phyloP scores from a whole-genome alignment of 768 basidiomycete genomes.

The Mycena kentingensis region DNA sequence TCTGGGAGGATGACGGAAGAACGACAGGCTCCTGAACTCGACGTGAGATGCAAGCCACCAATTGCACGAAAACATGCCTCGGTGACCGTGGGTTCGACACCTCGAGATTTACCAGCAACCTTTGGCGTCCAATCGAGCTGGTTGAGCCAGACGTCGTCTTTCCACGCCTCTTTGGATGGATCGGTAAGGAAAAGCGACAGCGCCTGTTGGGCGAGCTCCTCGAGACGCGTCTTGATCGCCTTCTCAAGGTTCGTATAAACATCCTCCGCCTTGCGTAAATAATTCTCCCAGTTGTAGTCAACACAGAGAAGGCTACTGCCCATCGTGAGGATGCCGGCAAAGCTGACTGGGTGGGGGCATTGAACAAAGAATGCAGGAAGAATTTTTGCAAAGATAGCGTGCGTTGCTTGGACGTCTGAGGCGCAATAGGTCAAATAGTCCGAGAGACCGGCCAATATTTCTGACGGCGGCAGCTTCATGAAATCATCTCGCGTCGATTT shows the following conservation, averaged over 20 bases:
- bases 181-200: constrained; percentile 42
- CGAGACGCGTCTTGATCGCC: constrained; percentile 60
- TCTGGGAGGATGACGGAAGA: constrained; percentile 17
- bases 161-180: constrained; percentile 51
- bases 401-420: constrained; percentile 81
- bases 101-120: constrained; percentile 67
- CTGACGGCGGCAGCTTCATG: constrained; percentile 64
- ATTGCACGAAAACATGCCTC: constrained; percentile 7
- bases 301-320: constrained; percentile 90
- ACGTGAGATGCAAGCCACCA: background rate
- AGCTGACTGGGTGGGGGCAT: constrained; percentile 92
- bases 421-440: constrained; percentile 87
- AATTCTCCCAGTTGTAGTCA: constrained; percentile 85
- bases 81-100: constrained; percentile 41
- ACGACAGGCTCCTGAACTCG: background rate
- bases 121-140: constrained; percentile 98
- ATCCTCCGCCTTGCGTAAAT: constrained; percentile 75
- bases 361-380: constrained; percentile 79
- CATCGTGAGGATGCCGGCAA: constrained; percentile 90
- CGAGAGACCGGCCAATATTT: constrained; percentile 63
- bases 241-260: constrained; percentile 72
- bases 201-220: constrained; percentile 65
- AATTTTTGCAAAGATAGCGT: constrained; percentile 73
- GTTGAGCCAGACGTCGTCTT: constrained; percentile 76
- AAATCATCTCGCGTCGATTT: constrained; percentile 63